Conservation (phyloP, 1,284 basidiomycete genomes). For the Schizophyllum commune region DNA sequence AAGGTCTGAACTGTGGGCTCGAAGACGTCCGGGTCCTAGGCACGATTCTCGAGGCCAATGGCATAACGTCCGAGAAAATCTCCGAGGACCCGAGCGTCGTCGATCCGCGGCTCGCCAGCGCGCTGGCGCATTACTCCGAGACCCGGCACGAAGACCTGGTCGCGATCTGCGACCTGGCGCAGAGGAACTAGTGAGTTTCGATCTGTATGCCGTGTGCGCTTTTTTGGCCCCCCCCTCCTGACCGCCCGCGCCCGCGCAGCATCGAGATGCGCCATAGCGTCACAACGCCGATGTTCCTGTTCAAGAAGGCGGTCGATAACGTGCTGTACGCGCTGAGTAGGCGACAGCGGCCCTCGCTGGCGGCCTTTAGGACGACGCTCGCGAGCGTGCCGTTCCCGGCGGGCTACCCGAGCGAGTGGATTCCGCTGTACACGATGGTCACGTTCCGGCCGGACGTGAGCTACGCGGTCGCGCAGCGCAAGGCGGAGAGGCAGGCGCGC, state of each 20-base stretch:
- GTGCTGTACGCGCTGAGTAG: conserved; percentile 49
- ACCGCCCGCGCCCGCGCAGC: conserved; percentile 30
- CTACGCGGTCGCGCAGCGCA: conserved; percentile 68
- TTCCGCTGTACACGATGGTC: conserved; percentile 93
- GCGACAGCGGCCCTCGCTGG: not conserved
- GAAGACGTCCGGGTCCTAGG: conserved; percentile 93
- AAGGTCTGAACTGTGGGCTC: conserved; percentile 95
- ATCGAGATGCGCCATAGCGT: conserved; percentile 94
- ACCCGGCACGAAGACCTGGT: conserved; percentile 81
- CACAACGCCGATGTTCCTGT: conserved; percentile 72
- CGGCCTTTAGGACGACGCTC: conserved; percentile 29
- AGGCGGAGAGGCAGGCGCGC: conserved; percentile 51
- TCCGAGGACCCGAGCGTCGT: conserved; percentile 31
- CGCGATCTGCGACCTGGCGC: conserved; percentile 87
- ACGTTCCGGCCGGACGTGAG: conserved; percentile 93
- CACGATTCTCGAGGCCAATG: conserved; percentile 50
- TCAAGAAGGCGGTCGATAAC: conserved; percentile 79
- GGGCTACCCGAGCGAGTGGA: conserved; percentile 66
- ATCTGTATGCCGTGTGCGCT: conserved; percentile 8
- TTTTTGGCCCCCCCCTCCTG: not conserved
- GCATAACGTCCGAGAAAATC: not conserved
- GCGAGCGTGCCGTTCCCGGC: conserved; percentile 47
- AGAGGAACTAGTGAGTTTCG: conserved; percentile 86
- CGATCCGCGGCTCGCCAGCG: conserved; percentile 54
- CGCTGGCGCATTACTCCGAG: conserved; percentile 72